Base-by-base conservation (phyloP, 495 filamentous ascomycete species). In the Penicillium cosmopolitanum region DNA sequence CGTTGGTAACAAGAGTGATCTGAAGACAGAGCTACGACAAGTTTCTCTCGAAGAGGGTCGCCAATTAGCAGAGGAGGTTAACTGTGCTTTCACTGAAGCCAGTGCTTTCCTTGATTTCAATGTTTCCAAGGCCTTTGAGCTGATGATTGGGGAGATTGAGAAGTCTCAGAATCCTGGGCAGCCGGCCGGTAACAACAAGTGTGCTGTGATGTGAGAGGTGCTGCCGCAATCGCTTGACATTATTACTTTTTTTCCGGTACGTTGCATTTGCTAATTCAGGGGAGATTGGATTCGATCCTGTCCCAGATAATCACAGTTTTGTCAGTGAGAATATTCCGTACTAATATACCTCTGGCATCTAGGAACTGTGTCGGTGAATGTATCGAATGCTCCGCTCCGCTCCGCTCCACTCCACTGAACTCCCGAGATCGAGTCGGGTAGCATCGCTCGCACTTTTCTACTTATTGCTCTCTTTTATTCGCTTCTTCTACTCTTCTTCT, bases 1-100 rank as follows among this genome's bases (percentile, higher is more conserved):
- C 51, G 94, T 99, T 19, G 95, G 92, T 61, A 99, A 99, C 78
- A 99, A 99, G 80, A 91, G 86, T 64, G 95, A 99, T 73, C 84
- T 99, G 47, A 90, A 93, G 55, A 83, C 89, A 21, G 93, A 97
- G 71, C 94, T 97, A 72, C 89, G 94, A 53, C 93, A 98, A 73
- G 94, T 99, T 58, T 85, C 88, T 18, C 70, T 84, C 31, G 93
- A 97, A 51, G 89, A 96, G 60, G 95, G 94, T 60, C 86, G 85
- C 56, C 85, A 86, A 58, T 77, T 97, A 51, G 86, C 87, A 15
- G 88, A 94, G 52, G 88, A 96, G 70, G 90, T 94, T 77, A 87
- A 89, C 57, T 98, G 95, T 77, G 92, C 87, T 6, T 97, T 91
- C 81, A 97, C 93, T 18, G 95, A 99, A 77, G 93, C 94, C 40